Evolutionary conservation across 768 basidiomycete species (phyloP).

Genomic region (Russula sp.): DNA sequence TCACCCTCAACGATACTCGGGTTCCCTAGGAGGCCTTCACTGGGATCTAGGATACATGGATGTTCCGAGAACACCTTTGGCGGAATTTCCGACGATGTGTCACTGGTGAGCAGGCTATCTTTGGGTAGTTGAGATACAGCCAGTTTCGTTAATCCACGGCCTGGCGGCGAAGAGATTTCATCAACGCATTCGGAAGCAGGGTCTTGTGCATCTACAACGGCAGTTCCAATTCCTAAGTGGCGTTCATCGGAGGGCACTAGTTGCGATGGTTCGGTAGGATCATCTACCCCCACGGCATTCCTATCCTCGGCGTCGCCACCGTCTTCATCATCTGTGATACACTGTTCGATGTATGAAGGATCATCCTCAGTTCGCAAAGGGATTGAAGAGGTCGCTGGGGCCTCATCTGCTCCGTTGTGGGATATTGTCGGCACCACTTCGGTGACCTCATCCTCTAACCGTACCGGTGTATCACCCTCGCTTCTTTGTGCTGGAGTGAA

Average conservation of each 20-base stretch:
- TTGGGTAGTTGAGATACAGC: not conserved
- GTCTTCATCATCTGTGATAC: not conserved
- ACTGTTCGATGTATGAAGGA: not conserved
- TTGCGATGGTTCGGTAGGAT: not conserved
- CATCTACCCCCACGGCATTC: not conserved
- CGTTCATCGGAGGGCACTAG: not conserved
- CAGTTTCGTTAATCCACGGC: not conserved
- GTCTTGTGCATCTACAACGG: not conserved
- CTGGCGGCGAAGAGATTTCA: not conserved
- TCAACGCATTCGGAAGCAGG: not conserved
- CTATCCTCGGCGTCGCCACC: not conserved
- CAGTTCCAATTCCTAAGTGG: not conserved
- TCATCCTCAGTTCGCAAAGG: not conserved
- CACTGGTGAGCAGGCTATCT: not conserved
- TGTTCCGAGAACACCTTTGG: not conserved
- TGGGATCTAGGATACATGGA: not conserved
- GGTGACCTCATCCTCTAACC: conserved; percentile 10
- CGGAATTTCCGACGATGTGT: not conserved
- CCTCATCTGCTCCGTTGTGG: not conserved
- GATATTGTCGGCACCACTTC: not conserved
- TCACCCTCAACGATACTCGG: not conserved
- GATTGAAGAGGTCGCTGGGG: not conserved
- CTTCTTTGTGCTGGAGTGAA: conserved; percentile 20
- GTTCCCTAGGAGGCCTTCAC: not conserved
- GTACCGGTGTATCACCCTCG: conserved; percentile 14